Base-by-base conservation (phyloP, 805 yeast species). In the Kodamaea restingae region DNA sequence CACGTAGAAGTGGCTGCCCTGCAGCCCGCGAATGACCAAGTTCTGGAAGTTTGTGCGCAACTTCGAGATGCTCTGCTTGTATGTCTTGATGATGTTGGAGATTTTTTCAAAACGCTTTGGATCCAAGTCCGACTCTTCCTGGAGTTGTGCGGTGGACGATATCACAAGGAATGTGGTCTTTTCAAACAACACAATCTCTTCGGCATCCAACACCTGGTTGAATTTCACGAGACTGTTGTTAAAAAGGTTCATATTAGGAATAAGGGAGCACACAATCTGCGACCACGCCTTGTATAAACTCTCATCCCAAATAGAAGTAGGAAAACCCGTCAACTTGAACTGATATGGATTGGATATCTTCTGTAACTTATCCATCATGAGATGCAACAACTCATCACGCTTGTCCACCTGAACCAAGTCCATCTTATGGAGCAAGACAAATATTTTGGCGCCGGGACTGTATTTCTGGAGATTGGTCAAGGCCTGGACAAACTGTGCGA, bases 251-350 rank as follows among this genome's bases (percentile, higher is more conserved):
- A 91, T 90, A 54, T 93, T 91, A 10, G 98, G 97, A 41, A 93
- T 91, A 49, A 93, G 71, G 2, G 96, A 84, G 55, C 98, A 90
- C 25, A 93, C 97, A 43, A 93, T 91, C 36, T 81, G 85, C 2
- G 96, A 86, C 98, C 98, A 93, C 1, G 98, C 98, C 59, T 85
- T 90, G 60, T 91, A 93, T 42, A 91, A 68, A 54, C 91, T 80
- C 60, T 91, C 98, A 63, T 91, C 97, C 98, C 98, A 91, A 41
- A 91, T 91, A 1, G 96, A 86, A 0, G 98, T 93, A 4, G 96
- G 91, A 56, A 88, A 91, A 2, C 97, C 97, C 11, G 78, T 75
- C 32, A 88, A 67, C 33, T 76, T 68, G 62, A 88, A 87, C 42
- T 65, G 70, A 46, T 52, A 68, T 14, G 87, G 86, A 39, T 76